Conservation (phyloP, 345 rosid species). For the Rhizophora apiculata region DNA sequence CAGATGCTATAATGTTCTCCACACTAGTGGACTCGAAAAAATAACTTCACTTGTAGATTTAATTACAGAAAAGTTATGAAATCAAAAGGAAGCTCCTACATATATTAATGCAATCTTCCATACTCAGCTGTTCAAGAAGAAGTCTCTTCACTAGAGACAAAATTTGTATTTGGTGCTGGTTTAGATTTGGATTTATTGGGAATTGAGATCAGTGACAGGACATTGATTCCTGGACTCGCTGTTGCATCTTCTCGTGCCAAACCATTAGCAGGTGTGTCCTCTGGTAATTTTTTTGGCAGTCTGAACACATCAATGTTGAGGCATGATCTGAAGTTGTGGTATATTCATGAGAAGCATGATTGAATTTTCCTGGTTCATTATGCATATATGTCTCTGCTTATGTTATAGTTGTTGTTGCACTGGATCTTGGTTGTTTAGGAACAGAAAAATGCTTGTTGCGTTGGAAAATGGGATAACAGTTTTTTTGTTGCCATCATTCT, state of each 20-base stretch:
- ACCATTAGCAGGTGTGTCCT: constrained; percentile 72
- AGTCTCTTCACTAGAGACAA: constrained; percentile 53
- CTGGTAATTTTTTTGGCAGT: not conserved
- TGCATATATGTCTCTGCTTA: too few relatives aligned
- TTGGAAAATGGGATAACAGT: too few relatives aligned
- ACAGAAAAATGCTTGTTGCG: too few relatives aligned
- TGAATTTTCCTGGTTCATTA: too few relatives aligned
- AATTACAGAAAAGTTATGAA: too few relatives aligned
- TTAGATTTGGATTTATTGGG: constrained; percentile 93
- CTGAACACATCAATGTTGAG: not conserved
- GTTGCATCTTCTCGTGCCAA: constrained; percentile 89
- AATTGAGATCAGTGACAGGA: constrained; percentile 64
- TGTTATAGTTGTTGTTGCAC: too few relatives aligned
- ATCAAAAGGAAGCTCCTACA: not conserved
- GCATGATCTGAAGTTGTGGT: not conserved
- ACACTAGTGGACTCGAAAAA: not conserved
- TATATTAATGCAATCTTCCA: constrained; percentile 11
- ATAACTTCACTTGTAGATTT: not conserved
- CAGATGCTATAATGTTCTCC: not conserved
- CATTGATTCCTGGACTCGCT: constrained; percentile 86
- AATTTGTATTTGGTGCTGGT: constrained; percentile 67
- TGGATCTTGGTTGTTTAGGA: too few relatives aligned
- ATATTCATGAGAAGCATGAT: not conserved
- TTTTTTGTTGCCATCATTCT: too few relatives aligned
- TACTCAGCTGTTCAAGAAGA: constrained; percentile 67